Base-by-base conservation (phyloP, 2,329 filamentous ascomycete species). In the Fusarium sp. region DNA sequence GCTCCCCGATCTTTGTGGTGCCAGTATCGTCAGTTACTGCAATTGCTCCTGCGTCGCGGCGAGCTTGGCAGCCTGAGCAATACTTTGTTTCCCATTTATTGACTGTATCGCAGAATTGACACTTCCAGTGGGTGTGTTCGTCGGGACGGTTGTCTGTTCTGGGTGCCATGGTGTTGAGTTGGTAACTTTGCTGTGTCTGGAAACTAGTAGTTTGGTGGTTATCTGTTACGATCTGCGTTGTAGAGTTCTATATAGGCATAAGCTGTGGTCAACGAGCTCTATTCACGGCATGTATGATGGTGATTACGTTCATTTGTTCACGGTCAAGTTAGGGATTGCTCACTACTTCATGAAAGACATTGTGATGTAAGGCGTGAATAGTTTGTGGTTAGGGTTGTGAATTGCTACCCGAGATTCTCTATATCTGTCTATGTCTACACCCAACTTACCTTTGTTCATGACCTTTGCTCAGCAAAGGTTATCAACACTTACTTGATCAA, bases 281-380 rank as follows among this genome's bases (percentile, higher is more conserved):
- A n/a, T n/a, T n/a, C n/a, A n/a, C n/a, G n/a, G n/a, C n/a, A n/a
- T n/a, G n/a, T n/a, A n/a, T n/a, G n/a, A n/a, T n/a, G n/a, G n/a
- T n/a, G n/a, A n/a, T n/a, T 23, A 4, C 5, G 31, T 34, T 10
- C 31, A 34, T 10, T 34, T 34, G 8, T 34, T 18, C 31, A 34
- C 8, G 3, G 16, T 10, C 2, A 34, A 18, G 31, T 18, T 11
- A 37, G 16, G 9, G 0, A 11, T 18, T n/a, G 5, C 1, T 37
- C 31, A 18, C 16, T 10, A 9, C 0, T 6, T 3, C 1, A 11
- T 11, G 9, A 11, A 2, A 2, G 31, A 3, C 31, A 6, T 4
- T 6, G 4, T 0, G 16, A 18, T 18, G 2, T 4, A 34, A 18
- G 5, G 4, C 10, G 31, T 16, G 9, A 34, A 34, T 34, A 34